Base-by-base conservation (phyloP, 1,139 yeast genomes). In the Cylindricascospora bacillispora region DNA sequence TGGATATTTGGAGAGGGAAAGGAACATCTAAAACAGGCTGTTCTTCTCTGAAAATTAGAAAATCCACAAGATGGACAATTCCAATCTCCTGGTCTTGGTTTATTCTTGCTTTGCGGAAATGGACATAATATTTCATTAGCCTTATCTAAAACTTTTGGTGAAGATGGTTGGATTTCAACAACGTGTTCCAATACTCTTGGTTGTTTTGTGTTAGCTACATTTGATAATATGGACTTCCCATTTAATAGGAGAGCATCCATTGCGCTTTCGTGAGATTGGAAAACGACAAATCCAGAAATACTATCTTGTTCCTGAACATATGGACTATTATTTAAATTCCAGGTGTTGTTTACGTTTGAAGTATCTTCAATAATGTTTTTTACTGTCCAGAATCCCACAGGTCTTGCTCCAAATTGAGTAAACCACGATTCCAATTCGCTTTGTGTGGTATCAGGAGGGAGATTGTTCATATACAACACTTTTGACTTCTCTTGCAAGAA, bases 61-160 rank as follows among this genome's bases (percentile, higher is more conserved):
- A 86, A 86, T 1, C 95, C 95, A 62, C 97, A 86, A 5, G 89
- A 76, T 12, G 95, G 94, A 57, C 97, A 86, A 5, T 82, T 81
- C 97, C 97, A 86, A 51, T 86, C 97, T 15, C 97, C 97, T 0
- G 95, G 95, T 48, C 97, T 67, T 15, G 95, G 94, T 44, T 93
- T 68, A 53, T 85, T 85, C 47, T 85, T 85, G 29, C 82, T 75
- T 15, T 85, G 76, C 10, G 95, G 94, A 55, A 86, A 85, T 6
- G 93, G 82, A 0, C 82, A 67, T 35, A 86, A 61, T 30, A 85
- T 68, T 24, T 79, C 93, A 40, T 73, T 76, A 1, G 95, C 95
- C 36, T 73, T 68, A 41, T 82, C 94, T 33, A 86, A 60, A 1
- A 86, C 81, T 25, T 67, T 59, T 2, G 76, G 67, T 24, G 92